A percentile compares a stretch with the other conserved stretches of the same genome.
Evolutionary conservation across 2,329 filamentous ascomycete genomes (phyloP).

Genomic region (Ceratocystis ficicola): DNA sequence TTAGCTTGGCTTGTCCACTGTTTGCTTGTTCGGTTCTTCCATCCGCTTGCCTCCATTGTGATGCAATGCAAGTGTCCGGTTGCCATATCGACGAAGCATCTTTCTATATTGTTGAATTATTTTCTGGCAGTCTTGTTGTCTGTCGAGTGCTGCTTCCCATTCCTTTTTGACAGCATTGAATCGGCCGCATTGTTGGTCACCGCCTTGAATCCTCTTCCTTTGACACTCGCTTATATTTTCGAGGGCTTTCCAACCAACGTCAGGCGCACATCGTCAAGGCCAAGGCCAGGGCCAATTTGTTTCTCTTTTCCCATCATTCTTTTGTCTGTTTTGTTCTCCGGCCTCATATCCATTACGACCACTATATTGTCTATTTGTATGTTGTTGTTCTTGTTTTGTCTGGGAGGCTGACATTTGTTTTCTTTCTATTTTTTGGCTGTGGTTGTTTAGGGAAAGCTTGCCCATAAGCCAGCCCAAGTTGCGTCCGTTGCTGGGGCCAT

Average conservation of each 20-base stretch:
- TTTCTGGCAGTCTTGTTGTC: not conserved
- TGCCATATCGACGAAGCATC: not conserved
- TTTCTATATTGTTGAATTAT: conserved; percentile 12
- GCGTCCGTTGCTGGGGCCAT: conserved; percentile 1
- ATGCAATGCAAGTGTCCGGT: conserved; percentile 8
- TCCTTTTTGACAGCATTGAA: not conserved
- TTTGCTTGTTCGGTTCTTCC: not conserved
- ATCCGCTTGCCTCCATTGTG: not conserved
- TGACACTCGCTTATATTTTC: not conserved
- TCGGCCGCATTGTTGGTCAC: not conserved
- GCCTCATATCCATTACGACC: not conserved
- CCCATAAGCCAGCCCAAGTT: not conserved
- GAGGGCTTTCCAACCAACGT: not conserved
- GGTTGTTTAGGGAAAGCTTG: not conserved
- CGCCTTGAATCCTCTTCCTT: not conserved
- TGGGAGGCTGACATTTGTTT: not conserved
- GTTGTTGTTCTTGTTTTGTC: not conserved
- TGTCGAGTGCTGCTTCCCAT: not conserved
- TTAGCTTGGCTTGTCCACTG: too few relatives aligned
- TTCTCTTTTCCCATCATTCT: not conserved
- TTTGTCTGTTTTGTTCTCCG: not conserved
- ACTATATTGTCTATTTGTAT: not conserved
- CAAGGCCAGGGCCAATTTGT: not conserved
- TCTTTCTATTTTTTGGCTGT: not conserved
- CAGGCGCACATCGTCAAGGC: not conserved